Base-by-base conservation (phyloP, 441 rosid species). In the Adansonia gregorii region DNA sequence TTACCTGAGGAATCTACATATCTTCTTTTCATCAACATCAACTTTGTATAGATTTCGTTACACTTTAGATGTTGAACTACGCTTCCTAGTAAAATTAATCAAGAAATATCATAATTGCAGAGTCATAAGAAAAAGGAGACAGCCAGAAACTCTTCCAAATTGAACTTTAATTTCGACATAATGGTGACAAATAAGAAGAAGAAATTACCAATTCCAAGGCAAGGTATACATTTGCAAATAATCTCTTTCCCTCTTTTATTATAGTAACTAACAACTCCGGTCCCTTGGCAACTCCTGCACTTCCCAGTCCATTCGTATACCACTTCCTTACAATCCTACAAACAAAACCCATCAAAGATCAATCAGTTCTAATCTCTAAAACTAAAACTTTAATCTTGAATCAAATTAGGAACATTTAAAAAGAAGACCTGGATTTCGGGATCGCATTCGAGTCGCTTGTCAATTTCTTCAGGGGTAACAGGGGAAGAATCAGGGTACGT, bases 291-390 rank as follows among this genome's bases (percentile, higher is more conserved):
- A 84, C 97, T 89, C 81, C 89, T 80, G 81, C 99, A 93, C 86
- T 89, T 86, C 7, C 98, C 98, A 74, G 97, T 95, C 98, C 98
- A 93, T 82, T 95, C 98, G 82, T 90, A 95, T 58, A 95, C 97
- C 83, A 92, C 93, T 82, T 86, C 93, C 73, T 75, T 83, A 63
- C 98, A 95, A 80, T 93, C 98, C 98, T 93, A 79, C 86, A 88
- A 73, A 20, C 17, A 75, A 61, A 75, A 45, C 55, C 72, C 39
- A 46, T 20, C 2, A 45, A 45, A 45, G 4, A 20, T 20, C 55
- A 67, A 67, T 17, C 17, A 67, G 20, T 67, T 67, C 9, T 15
- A 67, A 46, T 46, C n/a, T 67, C 41, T 48, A 48, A 46, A 46
- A 20, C 10, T n/a, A 9, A 35, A 55, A 35, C 49, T 52, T 31